Evolutionary conservation across 2,329 filamentous ascomycete genomes (phyloP).

Genomic region (Colletotrichum limetticola): DNA sequence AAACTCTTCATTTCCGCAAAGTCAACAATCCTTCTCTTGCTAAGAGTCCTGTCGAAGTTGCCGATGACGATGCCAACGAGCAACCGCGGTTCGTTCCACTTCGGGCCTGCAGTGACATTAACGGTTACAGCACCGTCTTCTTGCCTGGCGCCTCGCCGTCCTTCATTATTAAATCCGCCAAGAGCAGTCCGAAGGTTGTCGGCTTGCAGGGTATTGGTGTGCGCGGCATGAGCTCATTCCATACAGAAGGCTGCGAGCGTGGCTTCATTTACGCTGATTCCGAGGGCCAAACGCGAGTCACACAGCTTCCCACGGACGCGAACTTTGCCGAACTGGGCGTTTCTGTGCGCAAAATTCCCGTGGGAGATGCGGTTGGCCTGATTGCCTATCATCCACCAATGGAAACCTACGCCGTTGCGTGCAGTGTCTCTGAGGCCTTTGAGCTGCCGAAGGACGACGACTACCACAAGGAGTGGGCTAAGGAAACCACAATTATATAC

Average conservation of each 20-base stretch:
- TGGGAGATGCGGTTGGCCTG: constrained; percentile 77
- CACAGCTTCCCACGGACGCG: constrained; percentile 73
- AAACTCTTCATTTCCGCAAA: constrained; percentile 80
- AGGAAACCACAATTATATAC: constrained; percentile 71
- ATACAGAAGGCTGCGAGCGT: constrained; percentile 79
- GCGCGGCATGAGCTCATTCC: constrained; percentile 78
- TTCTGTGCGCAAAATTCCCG: constrained; percentile 75
- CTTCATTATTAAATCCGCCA: constrained; percentile 85
- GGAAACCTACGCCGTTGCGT: constrained; percentile 81
- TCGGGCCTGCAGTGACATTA: constrained; percentile 71
- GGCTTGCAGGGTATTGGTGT: constrained; percentile 76
- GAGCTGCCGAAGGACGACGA: constrained; percentile 89
- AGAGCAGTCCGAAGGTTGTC: constrained; percentile 80
- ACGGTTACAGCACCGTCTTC: constrained; percentile 84
- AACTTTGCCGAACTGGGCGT: constrained; percentile 81
- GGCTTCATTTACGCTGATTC: constrained; percentile 87
- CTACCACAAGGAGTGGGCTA: constrained; percentile 82
- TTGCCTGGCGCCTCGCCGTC: constrained; percentile 82
- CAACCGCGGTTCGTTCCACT: constrained; percentile 64
- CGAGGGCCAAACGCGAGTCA: constrained; percentile 78
- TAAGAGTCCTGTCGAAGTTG: constrained; percentile 59
- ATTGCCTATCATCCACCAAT: constrained; percentile 82
- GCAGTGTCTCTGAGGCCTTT: constrained; percentile 75
- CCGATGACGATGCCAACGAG: constrained; percentile 62
- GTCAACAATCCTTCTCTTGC: constrained; percentile 75